Conservation (phyloP, 306 rosid genomes). For the Acmispon strigosus region DNA sequence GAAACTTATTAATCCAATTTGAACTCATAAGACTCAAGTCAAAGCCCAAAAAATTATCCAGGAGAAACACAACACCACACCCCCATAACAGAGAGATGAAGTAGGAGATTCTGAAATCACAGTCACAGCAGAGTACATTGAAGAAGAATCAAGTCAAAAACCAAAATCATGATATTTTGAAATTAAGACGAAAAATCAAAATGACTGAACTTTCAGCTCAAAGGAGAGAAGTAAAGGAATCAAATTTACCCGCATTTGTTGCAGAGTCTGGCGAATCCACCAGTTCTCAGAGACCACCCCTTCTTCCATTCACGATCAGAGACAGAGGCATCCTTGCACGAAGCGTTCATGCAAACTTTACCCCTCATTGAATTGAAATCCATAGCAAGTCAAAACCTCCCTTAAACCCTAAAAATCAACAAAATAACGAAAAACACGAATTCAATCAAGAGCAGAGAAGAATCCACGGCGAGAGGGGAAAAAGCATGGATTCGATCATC, state of each 20-base stretch:
- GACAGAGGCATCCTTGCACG: constrained; percentile 12
- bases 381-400: not conserved
- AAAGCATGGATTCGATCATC: not conserved
- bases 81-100: not conserved
- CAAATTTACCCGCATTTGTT: constrained; percentile 69
- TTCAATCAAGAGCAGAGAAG: not conserved
- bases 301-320: constrained; percentile 53
- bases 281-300: constrained; percentile 78
- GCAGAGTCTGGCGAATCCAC: constrained; percentile 81
- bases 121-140: not conserved
- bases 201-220: not conserved
- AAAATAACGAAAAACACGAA: too few relatives aligned
- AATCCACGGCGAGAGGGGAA: not conserved
- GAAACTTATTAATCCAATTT: not conserved
- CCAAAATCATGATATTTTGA: not conserved
- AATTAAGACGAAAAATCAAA: not conserved
- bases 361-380: not conserved
- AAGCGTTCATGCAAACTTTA: constrained; percentile 41
- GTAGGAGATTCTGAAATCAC: not conserved
- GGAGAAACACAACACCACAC: not conserved
- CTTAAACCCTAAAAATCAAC: constrained; percentile 42
- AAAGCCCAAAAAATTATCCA: constrained; percentile 21
- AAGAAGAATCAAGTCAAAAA: not conserved
- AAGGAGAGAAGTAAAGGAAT: not conserved
- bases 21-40: constrained; percentile 16